Conservation (phyloP, 2,329 filamentous ascomycete genomes). For the Daldinia eschscholtzii region DNA sequence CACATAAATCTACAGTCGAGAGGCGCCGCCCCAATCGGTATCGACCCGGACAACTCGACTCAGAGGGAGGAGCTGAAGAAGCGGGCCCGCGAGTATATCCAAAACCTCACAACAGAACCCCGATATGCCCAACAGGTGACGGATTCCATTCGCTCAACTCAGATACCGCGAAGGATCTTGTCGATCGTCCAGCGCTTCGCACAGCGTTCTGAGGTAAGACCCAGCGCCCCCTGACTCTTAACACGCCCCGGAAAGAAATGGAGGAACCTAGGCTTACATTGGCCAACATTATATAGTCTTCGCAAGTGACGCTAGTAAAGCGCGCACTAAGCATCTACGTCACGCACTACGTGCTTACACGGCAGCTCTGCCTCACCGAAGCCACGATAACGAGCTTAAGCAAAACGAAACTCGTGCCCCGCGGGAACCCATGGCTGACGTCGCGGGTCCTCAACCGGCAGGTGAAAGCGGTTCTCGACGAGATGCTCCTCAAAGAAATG, state of each 20-base stretch:
- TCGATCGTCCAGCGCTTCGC: constrained; percentile 63
- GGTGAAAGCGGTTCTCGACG: constrained; percentile 69
- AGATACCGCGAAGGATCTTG: constrained; percentile 62
- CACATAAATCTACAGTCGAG: constrained; percentile 58
- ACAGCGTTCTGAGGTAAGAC: constrained; percentile 59
- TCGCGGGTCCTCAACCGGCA: constrained; percentile 68
- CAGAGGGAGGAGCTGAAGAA: constrained; percentile 62
- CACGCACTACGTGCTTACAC: constrained; percentile 69
- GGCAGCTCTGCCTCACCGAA: constrained; percentile 65
- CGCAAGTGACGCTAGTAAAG: constrained; percentile 63
- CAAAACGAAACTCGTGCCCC: constrained; percentile 59
- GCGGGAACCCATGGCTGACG: constrained; percentile 61
- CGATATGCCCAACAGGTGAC: constrained; percentile 65
- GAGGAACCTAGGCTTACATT: background rate
- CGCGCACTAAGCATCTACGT: constrained; percentile 67
- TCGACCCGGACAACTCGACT: constrained; percentile 59
- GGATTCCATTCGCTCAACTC: constrained; percentile 59
- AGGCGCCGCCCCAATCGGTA: constrained; percentile 63
- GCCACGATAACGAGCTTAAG: constrained; percentile 59
- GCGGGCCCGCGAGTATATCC: constrained; percentile 62
- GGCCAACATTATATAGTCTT: background rate
- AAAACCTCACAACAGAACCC: constrained; percentile 62
- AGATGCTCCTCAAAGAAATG: constrained; percentile 66
- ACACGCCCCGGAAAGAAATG: background rate
- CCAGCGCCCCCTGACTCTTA: no score